Conservation (phyloP, 2,329 filamentous ascomycete species). For the Penicillium psychrosexuale region DNA sequence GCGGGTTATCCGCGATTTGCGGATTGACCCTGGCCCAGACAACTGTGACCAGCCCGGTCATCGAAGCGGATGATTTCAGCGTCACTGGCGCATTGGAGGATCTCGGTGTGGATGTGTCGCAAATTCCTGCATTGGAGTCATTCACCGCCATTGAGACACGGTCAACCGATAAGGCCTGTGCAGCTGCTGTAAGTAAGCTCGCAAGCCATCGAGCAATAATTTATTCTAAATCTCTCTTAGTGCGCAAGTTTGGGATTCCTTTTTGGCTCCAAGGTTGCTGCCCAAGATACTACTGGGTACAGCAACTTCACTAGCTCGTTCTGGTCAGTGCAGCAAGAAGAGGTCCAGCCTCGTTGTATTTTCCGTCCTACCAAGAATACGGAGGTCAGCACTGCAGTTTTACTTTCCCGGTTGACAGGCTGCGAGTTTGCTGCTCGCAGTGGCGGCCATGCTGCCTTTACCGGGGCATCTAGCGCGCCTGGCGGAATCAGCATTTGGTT, state of each 20-base stretch:
- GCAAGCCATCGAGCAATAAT: not conserved
- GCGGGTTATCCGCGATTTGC: constrained; percentile 4
- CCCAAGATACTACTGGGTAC: constrained; percentile 17
- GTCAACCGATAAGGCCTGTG: constrained; percentile 3
- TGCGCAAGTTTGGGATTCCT: constrained; percentile 13
- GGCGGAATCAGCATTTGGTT: constrained; percentile 39
- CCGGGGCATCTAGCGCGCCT: constrained; percentile 52
- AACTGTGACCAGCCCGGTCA: not conserved
- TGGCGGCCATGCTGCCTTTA: constrained; percentile 58
- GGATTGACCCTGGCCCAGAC: not conserved
- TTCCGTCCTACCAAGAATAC: constrained; percentile 30
- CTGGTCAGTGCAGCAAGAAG: constrained; percentile 39
- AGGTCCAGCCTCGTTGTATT: constrained; percentile 34
- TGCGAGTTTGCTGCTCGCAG: constrained; percentile 55
- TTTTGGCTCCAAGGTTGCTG: constrained; percentile 17
- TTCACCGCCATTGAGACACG: not conserved
- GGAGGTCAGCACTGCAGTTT: constrained; percentile 33
- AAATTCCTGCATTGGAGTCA: constrained; percentile 5
- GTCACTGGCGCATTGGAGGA: constrained; percentile 2
- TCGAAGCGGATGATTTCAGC: constrained; percentile 8
- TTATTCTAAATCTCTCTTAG: not conserved
- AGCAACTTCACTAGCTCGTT: constrained; percentile 25
- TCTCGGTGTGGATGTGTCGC: constrained; percentile 7
- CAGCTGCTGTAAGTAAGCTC: not conserved
- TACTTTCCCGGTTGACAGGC: constrained; percentile 29